phyloP scores from a whole-genome alignment of 176 grass and related monocot species.

The Olyra latifolia region DNA sequence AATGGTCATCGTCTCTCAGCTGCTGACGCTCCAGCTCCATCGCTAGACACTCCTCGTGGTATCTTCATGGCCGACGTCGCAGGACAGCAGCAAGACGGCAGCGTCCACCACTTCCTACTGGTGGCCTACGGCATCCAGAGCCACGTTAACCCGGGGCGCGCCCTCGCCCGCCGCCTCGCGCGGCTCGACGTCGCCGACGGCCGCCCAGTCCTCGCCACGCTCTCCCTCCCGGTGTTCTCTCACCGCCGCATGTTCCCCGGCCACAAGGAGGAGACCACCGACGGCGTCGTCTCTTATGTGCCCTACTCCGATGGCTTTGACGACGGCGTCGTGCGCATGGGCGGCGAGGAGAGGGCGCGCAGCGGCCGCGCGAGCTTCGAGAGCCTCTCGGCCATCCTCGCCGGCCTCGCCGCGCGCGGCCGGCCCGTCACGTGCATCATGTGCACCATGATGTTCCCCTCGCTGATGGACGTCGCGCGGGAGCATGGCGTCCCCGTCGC shows the following conservation, averaged over 20 bases:
- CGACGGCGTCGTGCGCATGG: neutral
- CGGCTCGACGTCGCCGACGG: too few relatives aligned
- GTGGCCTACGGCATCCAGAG: too few relatives aligned
- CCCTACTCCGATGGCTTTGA: slow-evolving; percentile 48
- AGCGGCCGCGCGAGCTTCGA: neutral
- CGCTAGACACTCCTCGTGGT: too few relatives aligned
- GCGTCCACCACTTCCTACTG: too few relatives aligned
- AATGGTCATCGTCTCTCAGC: too few relatives aligned
- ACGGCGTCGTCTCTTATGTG: slow-evolving; percentile 39
- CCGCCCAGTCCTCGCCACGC: too few relatives aligned
- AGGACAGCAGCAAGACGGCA: too few relatives aligned
- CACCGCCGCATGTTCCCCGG: slow-evolving; percentile 46
- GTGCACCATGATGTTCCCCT: slow-evolving; percentile 5
- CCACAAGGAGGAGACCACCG: slow-evolving; percentile 28
- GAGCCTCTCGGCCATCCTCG: slow-evolving; percentile 10
- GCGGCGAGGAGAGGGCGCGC: neutral
- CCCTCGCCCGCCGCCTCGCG: too few relatives aligned
- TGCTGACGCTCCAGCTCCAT: too few relatives aligned
- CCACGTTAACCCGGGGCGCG: too few relatives aligned
- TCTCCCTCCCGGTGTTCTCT: slow-evolving; percentile 36
- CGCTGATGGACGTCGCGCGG: slow-evolving; percentile 32
- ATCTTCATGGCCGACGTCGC: too few relatives aligned
- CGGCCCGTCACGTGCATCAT: slow-evolving; percentile 48
- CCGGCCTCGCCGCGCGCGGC: slow-evolving; percentile 23
- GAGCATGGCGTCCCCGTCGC: slow-evolving; percentile 24